Percentiles rank a stretch among this genome's conserved stretches.
Evolutionary conservation across 257 asterid species (phyloP).

Genomic region (Scutellaria baicalensis): DNA sequence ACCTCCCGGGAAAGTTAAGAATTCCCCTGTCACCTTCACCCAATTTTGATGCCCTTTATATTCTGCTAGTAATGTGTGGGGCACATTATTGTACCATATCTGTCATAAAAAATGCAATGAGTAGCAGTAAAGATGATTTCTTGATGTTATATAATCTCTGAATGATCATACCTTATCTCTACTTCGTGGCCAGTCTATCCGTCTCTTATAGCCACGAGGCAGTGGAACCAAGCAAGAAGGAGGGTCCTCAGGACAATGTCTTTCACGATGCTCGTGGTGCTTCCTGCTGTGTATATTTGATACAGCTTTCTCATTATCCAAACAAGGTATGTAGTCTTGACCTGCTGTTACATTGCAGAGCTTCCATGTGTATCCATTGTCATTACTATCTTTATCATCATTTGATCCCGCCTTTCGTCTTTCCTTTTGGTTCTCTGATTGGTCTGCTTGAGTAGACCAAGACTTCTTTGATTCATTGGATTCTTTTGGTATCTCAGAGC

Average conservation of each 20-base stretch:
- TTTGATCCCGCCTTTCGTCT: slow-evolving; percentile 38
- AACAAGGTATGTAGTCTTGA: slow-evolving; percentile 79
- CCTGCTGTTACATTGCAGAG: slow-evolving; percentile 69
- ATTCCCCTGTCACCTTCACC: slow-evolving; percentile 86
- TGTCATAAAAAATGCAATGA: slow-evolving; percentile 14
- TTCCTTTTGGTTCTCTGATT: slow-evolving; percentile 69
- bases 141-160: background rate
- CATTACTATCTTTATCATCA: slow-evolving; percentile 24
- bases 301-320: slow-evolving; percentile 73
- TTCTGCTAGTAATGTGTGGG: slow-evolving; percentile 64
- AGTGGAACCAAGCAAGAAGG: slow-evolving; percentile 72
- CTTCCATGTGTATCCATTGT: slow-evolving; percentile 39
- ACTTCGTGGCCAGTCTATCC: slow-evolving; percentile 78
- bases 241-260: slow-evolving; percentile 77
- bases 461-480: slow-evolving; percentile 48
- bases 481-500: slow-evolving; percentile 37
- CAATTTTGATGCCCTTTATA: slow-evolving; percentile 90
- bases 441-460: slow-evolving; percentile 77
- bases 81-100: slow-evolving; percentile 91
- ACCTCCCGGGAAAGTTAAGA: slow-evolving; percentile 90
- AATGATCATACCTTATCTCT: slow-evolving; percentile 64
- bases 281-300: slow-evolving; percentile 36
- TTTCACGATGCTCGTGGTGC: slow-evolving; percentile 78
- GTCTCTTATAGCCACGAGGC: slow-evolving; percentile 63
- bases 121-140: background rate